These are phyloP conservation scores for Pyrenophora seminiperda DNA, from an alignment of 2,329 filamentous ascomycete genomes.

Conservation along the genomic window DNA sequence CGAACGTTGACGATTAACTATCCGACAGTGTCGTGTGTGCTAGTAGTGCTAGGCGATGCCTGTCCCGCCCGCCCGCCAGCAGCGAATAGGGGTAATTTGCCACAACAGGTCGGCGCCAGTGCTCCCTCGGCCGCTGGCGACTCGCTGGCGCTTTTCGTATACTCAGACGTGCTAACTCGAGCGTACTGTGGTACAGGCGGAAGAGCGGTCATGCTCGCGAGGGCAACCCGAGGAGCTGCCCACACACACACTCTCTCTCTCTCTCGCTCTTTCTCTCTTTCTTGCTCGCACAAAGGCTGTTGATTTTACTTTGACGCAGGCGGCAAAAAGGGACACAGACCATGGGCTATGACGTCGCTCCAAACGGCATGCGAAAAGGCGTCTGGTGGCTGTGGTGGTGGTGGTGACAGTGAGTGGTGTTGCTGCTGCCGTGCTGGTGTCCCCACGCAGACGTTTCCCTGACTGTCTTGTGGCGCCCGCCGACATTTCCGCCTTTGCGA, in stretches of 20 bases:
- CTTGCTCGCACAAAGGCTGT: no score
- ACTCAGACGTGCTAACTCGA: conserved; percentile 7
- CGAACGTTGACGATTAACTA: conserved; percentile 11
- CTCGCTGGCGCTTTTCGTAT: conserved; percentile 6
- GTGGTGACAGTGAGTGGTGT: no score
- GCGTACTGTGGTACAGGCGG: no score
- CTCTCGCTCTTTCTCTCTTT: no score
- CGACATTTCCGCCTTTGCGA: background rate
- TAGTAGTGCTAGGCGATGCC: conserved; percentile 2
- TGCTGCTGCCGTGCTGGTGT: background rate
- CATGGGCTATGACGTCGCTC: background rate
- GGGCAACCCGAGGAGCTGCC: no score
- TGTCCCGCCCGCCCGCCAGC: conserved; percentile 5
- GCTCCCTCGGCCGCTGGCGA: conserved; percentile 8
- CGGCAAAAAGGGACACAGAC: background rate
- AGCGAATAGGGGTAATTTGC: conserved; percentile 18
- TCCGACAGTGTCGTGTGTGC: background rate
- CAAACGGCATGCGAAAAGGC: no score
- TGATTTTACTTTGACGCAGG: background rate
- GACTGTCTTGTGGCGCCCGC: conserved; percentile 1
- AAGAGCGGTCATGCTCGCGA: conserved; percentile 2
- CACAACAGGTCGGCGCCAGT: conserved; percentile 10
- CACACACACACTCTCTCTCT: no score
- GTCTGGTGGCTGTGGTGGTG: no score
- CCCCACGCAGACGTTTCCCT: background rate